phyloP scores from a whole-genome alignment of 2,329 filamentous ascomycete species.

The Fusarium sp. region DNA sequence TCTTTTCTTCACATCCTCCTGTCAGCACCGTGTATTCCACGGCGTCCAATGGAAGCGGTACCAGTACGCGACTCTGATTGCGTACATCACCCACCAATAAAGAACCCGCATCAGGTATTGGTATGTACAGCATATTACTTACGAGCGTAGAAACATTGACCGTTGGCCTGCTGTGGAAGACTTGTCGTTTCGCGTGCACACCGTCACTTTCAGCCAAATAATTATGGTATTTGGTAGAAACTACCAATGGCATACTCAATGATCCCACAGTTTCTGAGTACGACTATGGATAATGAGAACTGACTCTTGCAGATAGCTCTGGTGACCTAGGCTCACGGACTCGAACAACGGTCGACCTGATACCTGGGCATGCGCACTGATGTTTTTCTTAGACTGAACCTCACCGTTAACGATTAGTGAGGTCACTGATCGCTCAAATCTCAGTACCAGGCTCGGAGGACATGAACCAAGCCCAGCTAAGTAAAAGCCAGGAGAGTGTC shows the following conservation, averaged over 20 bases:
- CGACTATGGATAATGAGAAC: constrained; percentile 7
- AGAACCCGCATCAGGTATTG: background rate
- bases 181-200: constrained; percentile 29
- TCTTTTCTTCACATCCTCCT: constrained; percentile 9
- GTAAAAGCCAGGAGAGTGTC: constrained; percentile 27
- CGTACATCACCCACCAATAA: constrained; percentile 9
- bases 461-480: constrained; percentile 1
- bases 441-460: constrained; percentile 15
- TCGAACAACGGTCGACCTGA: constrained; percentile 37
- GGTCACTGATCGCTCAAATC: constrained; percentile 12
- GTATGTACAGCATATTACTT: constrained; percentile 13
- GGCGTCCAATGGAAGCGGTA: background rate
- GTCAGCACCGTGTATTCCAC: constrained; percentile 4
- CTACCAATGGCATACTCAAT: constrained; percentile 27
- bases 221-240: constrained; percentile 28
- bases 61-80: constrained; percentile 8
- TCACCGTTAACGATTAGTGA: constrained; percentile 20
- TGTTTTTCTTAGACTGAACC: constrained; percentile 22
- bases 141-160: constrained; percentile 6
- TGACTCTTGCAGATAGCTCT: constrained; percentile 13
- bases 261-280: background rate
- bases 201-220: constrained; percentile 1
- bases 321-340: constrained; percentile 8
- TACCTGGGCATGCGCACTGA: constrained; percentile 18
- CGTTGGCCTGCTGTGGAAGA: constrained; percentile 19